Evolutionary conservation across 306 rosid genomes (phyloP).

Genomic region (Castanea crenata): DNA sequence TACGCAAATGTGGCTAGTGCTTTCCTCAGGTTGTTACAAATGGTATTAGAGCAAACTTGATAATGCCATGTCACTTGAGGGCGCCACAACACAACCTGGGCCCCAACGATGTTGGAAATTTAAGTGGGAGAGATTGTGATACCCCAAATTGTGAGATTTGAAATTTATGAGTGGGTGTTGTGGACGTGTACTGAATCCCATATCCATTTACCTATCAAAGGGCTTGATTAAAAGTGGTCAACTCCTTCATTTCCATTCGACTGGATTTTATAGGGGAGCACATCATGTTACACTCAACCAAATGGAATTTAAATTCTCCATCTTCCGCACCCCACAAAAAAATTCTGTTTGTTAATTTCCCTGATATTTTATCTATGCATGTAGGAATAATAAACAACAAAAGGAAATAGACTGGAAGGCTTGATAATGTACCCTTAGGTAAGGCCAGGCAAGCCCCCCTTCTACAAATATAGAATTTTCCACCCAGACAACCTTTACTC

Average conservation of each 20-base stretch:
- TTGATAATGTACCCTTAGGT: neutral
- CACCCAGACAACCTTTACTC: neutral
- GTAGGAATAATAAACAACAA: no score
- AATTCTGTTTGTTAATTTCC: neutral
- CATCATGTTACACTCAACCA: neutral
- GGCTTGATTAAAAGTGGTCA: neutral
- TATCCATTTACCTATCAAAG: neutral
- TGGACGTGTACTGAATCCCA: no score
- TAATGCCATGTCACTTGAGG: no score
- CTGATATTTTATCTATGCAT: no score
- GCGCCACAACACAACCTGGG: no score
- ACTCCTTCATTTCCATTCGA: neutral
- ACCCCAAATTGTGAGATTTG: no score
- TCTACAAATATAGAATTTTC: neutral
- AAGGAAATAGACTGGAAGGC: neutral
- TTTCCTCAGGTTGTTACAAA: no score
- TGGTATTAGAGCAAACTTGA: no score
- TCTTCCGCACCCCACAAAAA: neutral
- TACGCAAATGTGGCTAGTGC: no score
- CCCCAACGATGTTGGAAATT: no score
- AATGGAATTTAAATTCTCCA: neutral
- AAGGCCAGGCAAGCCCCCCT: neutral
- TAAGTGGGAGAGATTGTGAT: no score
- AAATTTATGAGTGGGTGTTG: no score
- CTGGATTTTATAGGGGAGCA: neutral